Evolutionary conservation across 768 basidiomycete genomes (phyloP), one percentile per base, ranked within the genome.

Genomic region (Paxillus rubicundulus): DNA sequence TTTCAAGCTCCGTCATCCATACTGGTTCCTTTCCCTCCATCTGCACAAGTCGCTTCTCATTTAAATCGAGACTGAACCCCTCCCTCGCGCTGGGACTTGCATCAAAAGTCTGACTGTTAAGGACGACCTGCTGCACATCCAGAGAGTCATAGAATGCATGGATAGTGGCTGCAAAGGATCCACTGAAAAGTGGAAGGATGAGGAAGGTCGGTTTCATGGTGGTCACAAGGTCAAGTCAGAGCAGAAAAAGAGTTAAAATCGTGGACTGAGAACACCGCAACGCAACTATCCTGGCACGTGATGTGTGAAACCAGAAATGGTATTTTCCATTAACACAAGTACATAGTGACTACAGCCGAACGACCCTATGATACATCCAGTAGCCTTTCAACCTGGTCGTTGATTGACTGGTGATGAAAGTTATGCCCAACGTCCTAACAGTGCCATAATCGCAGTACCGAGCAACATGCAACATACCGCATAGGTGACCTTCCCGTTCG

Each of bases 341-440:
- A n/a, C n/a, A n/a, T n/a, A n/a, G n/a, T n/a, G n/a, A n/a, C n/a
- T n/a, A n/a, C n/a, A n/a, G n/a, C n/a, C 24, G 24, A 24, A 24
- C 24, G 6, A 24, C 24, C 24, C 24, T 24, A 24, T 24, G 4
- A 6, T 24, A 24, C 24, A 24, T 24, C 24, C 6, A 6, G 6
- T 24, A 6, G 6, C 24, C 24, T 6, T 24, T 24, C 24, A 24
- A 24, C 5, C 24, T 30, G 12, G 33, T 14, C 33, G 12, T 41
- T 37, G 28, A 28, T 24, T 20, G 18, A 21, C 13, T 18, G 32
- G 13, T 8, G 24, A 8, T 30, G 41, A 24, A 27, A 4, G 21
- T 74, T 68, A 95, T 21, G 93, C 94, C 95, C 95, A 97, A 52
- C 79, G 74, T 12, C 94, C 95, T 16, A 98, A 77, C 9, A 97